Evolutionary conservation across 2,329 filamentous ascomycete genomes (phyloP), one percentile per base, ranked within the genome.

Genomic region (Penicillium sp.): DNA sequence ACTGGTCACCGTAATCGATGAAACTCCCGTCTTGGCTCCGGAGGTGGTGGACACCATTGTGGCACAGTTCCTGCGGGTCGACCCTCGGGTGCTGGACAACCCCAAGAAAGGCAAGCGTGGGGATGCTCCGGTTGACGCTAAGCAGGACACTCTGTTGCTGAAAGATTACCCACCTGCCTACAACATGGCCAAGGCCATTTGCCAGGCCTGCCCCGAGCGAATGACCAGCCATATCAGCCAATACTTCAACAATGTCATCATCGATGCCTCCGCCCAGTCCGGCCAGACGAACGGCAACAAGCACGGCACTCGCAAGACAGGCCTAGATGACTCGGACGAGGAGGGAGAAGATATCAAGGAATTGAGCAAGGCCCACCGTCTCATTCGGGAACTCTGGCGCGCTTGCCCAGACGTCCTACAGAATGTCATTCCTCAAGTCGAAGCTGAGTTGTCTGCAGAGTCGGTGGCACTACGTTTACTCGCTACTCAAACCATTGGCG

Each of bases 211-310:
- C 59, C 83, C 88, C 0, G 92, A 96, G 60, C 95, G 95, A 71
- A 96, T 98, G 92, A 86, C 89, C 1, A 86, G 90, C 54, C 89
- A 95, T 59, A 86, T 97, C 48, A 92, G 89, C 58, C 90, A 95
- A 64, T 98, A 97, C 69, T 98, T 98, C 68, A 95, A 90, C 70
- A 90, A 95, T 49, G 90, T 97, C 44, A 95, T 98, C 50, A 84
- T 97, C 54, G 90, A 96, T 65, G 88, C 90, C 3, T 90, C 84
- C 32, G 81, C 76, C 10, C 78, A 81, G 40, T 75, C 75, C 18
- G 74, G 75, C 8, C 77, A 79, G 58, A 56, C 75, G 46, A 85
- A 83, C 55, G 81, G 80, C 4, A 63, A 62, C 24, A 77, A 72
- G 55, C 59, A 64, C 24, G 56, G 60, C 18, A 75, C 74, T 52